Evolutionary conservation across 2,329 filamentous ascomycete species (phyloP).

Genomic region (Fragosphaeria purpurea): DNA sequence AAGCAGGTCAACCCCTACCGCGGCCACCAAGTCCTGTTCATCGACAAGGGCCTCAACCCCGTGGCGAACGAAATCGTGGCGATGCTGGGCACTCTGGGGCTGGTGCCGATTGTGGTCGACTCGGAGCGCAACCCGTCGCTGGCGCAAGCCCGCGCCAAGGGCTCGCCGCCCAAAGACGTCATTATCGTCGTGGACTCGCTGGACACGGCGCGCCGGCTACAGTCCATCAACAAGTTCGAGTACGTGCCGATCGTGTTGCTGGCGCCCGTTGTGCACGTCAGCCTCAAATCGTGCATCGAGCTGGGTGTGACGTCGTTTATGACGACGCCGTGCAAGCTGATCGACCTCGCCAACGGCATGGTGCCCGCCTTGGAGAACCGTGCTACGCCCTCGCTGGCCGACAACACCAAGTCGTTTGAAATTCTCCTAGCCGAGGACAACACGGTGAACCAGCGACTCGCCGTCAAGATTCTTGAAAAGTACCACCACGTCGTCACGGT

Average conservation of each 20-base stretch:
- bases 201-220: constrained; percentile 73
- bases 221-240: constrained; percentile 90
- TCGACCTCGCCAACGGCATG: constrained; percentile 92
- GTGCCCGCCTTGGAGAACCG: constrained; percentile 89
- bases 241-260: constrained; percentile 93
- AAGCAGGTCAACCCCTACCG: constrained; percentile 84
- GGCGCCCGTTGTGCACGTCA: constrained; percentile 81
- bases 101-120: constrained; percentile 76
- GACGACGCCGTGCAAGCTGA: constrained; percentile 90
- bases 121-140: constrained; percentile 57
- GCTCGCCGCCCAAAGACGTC: constrained; percentile 73
- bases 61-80: constrained; percentile 65
- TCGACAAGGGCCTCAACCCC: constrained; percentile 78
- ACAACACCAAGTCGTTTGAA: constrained; percentile 91
- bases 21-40: constrained; percentile 85
- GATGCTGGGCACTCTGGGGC: constrained; percentile 69
- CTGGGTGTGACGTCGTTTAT: constrained; percentile 98
- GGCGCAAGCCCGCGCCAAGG: constrained; percentile 41
- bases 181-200: constrained; percentile 95
- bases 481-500: constrained; percentile 90
- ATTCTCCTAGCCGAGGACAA: constrained; percentile 96
- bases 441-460: constrained; percentile 88
- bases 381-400: constrained; percentile 80
- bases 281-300: constrained; percentile 85
- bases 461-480: constrained; percentile 94